phyloP scores from a whole-genome alignment of 164 flowering plant species.

The Buxus sempervirens region DNA sequence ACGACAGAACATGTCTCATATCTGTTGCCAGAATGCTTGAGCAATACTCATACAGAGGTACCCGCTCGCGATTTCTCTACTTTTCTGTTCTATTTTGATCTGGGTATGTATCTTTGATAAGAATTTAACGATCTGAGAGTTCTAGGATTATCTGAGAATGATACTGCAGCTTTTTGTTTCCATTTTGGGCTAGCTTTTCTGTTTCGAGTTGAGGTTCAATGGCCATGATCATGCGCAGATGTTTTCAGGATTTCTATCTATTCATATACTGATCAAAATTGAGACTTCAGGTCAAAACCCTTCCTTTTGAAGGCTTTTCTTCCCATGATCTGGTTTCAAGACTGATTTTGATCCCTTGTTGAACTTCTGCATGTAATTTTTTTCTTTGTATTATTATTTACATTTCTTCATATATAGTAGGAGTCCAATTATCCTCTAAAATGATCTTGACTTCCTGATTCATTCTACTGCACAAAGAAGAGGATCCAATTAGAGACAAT shows the following conservation, averaged over 20 bases:
- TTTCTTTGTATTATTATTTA: too few species aligned
- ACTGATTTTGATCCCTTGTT: too few species aligned
- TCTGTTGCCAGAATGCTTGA: constrained; percentile 11
- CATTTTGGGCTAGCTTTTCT: not conserved
- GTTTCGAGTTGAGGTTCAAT: not conserved
- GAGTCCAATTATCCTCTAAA: too few species aligned
- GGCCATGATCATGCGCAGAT: not conserved
- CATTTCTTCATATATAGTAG: too few species aligned
- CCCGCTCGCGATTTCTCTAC: not conserved
- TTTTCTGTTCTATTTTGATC: not conserved
- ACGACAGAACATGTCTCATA: constrained; percentile 14
- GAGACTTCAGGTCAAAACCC: not conserved
- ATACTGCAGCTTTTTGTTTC: not conserved
- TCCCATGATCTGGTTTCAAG: too few species aligned
- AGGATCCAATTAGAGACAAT: too few species aligned
- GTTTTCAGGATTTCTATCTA: not conserved
- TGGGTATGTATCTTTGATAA: not conserved
- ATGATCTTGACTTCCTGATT: too few species aligned
- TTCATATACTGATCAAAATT: too few species aligned
- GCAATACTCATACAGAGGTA: constrained; percentile 18
- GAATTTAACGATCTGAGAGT: not conserved
- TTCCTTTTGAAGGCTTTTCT: not conserved
- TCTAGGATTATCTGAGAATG: not conserved
- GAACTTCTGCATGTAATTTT: too few species aligned
- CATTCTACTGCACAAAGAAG: too few species aligned